Evolutionary conservation across 495 filamentous ascomycete genomes (phyloP).

Genomic region (Cladorrhinum samala): DNA sequence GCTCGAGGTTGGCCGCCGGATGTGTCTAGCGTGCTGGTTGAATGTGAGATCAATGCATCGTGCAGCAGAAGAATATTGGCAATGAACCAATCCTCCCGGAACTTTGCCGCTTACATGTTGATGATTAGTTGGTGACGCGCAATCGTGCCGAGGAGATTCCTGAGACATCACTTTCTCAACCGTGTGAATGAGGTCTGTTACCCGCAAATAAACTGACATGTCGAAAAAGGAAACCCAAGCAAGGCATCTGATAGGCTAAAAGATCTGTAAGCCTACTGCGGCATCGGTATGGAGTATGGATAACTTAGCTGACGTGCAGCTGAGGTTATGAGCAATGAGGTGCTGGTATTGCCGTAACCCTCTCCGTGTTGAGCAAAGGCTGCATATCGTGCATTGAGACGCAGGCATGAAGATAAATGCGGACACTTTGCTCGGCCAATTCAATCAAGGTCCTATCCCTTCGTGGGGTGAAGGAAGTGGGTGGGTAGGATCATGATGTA

Average conservation of each 20-base stretch:
- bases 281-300: neutral
- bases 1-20: neutral
- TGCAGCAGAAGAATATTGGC: neutral
- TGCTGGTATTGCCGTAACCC: neutral
- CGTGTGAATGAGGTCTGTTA: neutral
- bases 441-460: neutral
- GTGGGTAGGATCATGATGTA: neutral
- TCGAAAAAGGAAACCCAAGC: neutral
- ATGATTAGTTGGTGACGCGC: neutral
- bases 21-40: neutral
- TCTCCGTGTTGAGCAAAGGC: neutral
- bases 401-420: neutral
- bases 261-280: neutral
- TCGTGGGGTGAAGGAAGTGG: neutral
- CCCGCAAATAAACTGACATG: neutral
- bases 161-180: neutral
- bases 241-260: neutral
- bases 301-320: neutral
- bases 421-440: neutral
- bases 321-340: neutral
- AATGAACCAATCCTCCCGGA: no score
- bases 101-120: neutral
- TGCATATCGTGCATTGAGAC: neutral
- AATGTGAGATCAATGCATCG: neutral
- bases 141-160: neutral